A percentile compares a stretch with the other conserved stretches of the same genome.
Evolutionary conservation across 164 flowering plant species (phyloP).

Genomic region (Sedum album): DNA sequence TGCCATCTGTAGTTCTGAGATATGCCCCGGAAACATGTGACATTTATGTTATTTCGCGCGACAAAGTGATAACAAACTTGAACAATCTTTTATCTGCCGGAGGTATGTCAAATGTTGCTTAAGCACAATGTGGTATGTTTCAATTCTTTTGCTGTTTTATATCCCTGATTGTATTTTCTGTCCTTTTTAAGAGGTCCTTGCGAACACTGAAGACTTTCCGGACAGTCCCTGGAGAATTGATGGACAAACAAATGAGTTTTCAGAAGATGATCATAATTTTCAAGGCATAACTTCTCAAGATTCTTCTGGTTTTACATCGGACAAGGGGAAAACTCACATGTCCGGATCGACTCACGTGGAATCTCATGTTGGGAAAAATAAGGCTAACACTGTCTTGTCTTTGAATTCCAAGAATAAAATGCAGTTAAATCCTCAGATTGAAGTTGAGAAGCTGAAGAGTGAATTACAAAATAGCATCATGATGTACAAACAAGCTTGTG

Average conservation of each 20-base stretch:
- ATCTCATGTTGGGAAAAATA: not conserved
- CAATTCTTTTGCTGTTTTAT: conserved; percentile 1
- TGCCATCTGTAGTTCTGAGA: conserved; percentile 45
- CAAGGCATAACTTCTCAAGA: not conserved
- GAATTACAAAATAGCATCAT: conserved; percentile 44
- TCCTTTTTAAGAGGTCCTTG: not conserved
- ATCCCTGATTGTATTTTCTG: not conserved
- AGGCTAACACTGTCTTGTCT: not conserved
- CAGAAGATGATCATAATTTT: not conserved
- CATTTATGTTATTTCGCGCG: conserved; percentile 45
- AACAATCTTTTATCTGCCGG: conserved; percentile 15
- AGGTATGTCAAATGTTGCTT: conserved; percentile 25
- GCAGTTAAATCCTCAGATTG: conserved; percentile 44
- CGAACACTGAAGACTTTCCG: not conserved
- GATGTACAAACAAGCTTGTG: conserved; percentile 62
- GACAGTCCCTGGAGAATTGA: not conserved
- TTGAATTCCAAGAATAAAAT: not conserved
- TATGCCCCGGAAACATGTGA: conserved; percentile 49
- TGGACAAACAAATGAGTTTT: not conserved
- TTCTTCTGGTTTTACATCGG: not conserved
- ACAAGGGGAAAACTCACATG: not conserved
- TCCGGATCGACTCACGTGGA: not conserved
- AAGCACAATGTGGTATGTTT: too few species aligned
- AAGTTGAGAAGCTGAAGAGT: conserved; percentile 37
- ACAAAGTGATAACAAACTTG: conserved; percentile 30